Percentiles rank a stretch among this genome's conserved stretches.
Conservation (phyloP, 179 eudicot genomes). For the Drosera spatulata region DNA sequence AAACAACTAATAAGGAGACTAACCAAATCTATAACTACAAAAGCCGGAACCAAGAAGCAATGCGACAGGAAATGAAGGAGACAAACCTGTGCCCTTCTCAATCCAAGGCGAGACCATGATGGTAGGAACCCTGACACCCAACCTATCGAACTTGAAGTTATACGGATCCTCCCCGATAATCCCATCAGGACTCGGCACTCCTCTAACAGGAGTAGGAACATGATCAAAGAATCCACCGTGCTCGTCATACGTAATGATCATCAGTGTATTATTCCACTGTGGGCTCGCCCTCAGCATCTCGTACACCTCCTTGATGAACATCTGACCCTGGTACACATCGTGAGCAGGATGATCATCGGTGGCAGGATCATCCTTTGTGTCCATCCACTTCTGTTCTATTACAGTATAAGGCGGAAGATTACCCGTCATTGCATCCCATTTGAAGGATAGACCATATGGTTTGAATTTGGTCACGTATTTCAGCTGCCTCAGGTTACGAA, state of each 20-base stretch:
- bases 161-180: conserved; percentile 80
- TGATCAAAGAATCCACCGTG: conserved; percentile 99
- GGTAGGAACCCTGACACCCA: conserved; percentile 93
- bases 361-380: conserved; percentile 52
- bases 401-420: conserved; percentile 80
- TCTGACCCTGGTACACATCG: conserved; percentile 84
- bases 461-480: conserved; percentile 68
- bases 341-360: conserved; percentile 98
- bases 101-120: conserved; percentile 89
- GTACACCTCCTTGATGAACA: conserved; percentile 93
- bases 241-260: conserved; percentile 88
- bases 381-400: conserved; percentile 83
- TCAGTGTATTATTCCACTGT: conserved; percentile 93
- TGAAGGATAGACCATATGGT: conserved; percentile 47
- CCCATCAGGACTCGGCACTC: conserved; percentile 98
- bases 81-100: conserved; percentile 83
- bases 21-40: conserved; percentile 3
- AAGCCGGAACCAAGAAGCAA: neutral
- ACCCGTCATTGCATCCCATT: conserved; percentile 56
- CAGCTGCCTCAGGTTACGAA: conserved; percentile 61
- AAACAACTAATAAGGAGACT: neutral
- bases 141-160: conserved; percentile 68
- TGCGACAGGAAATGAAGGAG: neutral
- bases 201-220: conserved; percentile 79
- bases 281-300: conserved; percentile 84